Percentiles rank a stretch among this genome's conserved stretches.
Conservation (phyloP, 345 rosid species). For the Citrus inodora region DNA sequence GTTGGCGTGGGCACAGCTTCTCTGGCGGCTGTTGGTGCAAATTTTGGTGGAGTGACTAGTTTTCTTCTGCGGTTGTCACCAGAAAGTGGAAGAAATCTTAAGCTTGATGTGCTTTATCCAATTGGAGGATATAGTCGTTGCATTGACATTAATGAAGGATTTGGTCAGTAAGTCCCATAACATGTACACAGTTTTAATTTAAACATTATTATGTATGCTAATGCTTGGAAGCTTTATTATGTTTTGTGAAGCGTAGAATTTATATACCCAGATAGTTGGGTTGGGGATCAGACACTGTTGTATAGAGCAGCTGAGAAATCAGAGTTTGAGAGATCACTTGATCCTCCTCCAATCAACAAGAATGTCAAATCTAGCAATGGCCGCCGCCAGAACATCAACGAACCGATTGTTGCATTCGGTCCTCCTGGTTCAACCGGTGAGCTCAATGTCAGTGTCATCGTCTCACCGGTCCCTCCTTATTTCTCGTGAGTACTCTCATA, state of each 20-base stretch:
- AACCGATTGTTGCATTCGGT: constrained; percentile 80
- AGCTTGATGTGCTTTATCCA: constrained; percentile 82
- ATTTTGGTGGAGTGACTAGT: constrained; percentile 78
- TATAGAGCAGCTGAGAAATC: constrained; percentile 66
- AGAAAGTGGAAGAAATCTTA: constrained; percentile 51
- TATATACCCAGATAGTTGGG: constrained; percentile 75
- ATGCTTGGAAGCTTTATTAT: neutral
- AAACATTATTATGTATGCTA: no score
- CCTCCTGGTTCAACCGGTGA: constrained; percentile 88
- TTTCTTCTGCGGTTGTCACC: constrained; percentile 73
- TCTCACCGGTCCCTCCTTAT: constrained; percentile 62
- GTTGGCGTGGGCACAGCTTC: constrained; percentile 70
- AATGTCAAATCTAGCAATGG: constrained; percentile 20
- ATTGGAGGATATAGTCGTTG: constrained; percentile 73
- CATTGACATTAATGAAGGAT: constrained; percentile 67
- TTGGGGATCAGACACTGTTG: constrained; percentile 72
- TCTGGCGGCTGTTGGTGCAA: constrained; percentile 74
- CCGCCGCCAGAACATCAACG: constrained; percentile 47
- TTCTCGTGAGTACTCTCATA: constrained; percentile 62
- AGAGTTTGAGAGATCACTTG: constrained; percentile 65
- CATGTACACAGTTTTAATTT: no score
- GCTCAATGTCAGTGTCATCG: constrained; percentile 88
- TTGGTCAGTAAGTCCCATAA: constrained; percentile 59
- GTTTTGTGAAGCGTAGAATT: constrained; percentile 47
- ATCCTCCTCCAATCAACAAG: constrained; percentile 58